Base-by-base conservation (phyloP, 2,329 filamentous ascomycete species). In the Biscogniauxia marginata region DNA sequence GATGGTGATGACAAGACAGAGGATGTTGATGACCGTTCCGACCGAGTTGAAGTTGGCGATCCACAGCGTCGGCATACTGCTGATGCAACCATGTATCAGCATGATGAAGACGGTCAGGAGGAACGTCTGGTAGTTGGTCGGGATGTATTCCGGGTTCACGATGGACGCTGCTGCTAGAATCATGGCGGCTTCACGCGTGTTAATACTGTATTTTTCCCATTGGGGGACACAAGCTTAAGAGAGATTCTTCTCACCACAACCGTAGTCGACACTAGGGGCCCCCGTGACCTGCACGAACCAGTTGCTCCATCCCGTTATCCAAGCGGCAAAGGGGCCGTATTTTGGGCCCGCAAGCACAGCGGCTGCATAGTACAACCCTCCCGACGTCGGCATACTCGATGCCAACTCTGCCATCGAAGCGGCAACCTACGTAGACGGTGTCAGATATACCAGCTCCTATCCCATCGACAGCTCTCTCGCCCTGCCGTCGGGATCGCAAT, bases 351-450 rank as follows among this genome's bases (percentile, higher is more conserved):
- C 88, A 6, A 91, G 78, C 0, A 90, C 88, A 3, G 88, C 88
- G 18, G 86, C 75, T 16, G 88, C 87, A 69, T 91, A 91, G 71
- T 91, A 91, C 13, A 91, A 75, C 22, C 88, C 88, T 53, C 88
- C 88, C 70, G 80, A 84, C 1, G 87, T 90, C 3, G 87, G 87
- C 87, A 90, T 90, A 46, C 84, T 85, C 2, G 84, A 87, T 65
- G 87, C 90, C 18, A 91, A 75, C 71, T 91, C 88, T 1, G 88
- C 88, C 83, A 86, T 86, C 19, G 81, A 82, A 72, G 84, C 80
- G 7, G 88, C 87, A 52, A 71, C 67, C 69, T 71, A 52, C 7
- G 13, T 18, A 24, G 24, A 8, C 30, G 22, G 47, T 8, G 13
- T 30, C 13, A 52, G 30, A 52, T 24, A 48, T 9, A 19, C 19